Base-by-base conservation (phyloP, 2,329 filamentous ascomycete species). In the Fusarium sp. region DNA sequence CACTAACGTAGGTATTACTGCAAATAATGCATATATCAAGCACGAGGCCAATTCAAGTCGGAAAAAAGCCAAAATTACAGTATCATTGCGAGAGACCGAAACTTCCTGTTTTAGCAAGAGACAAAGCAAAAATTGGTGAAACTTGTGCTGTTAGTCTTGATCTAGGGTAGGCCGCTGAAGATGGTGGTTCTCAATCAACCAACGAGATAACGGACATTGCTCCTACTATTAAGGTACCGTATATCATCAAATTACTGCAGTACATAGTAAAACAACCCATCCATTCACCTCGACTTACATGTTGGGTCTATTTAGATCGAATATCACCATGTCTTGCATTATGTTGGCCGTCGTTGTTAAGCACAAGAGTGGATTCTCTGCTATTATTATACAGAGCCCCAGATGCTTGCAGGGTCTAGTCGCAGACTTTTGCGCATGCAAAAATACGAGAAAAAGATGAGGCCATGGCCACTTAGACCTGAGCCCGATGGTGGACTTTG, bases 371-470 rank as follows among this genome's bases (percentile, higher is more conserved):
- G 66, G 66, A 31, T 55, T 46, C 17, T 48, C 42, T 63, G 44
- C 66, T 69, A 69, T 70, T 67, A 49, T 69, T 69, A 69, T 58
- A 54, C 43, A 24, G 11, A 53, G 63, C 43, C 63, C 60, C 48
- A 56, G 49, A 20, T 31, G 24, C 26, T 28, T 53, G 52, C 66
- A 67, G 56, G 66, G 66, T 54, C 52, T 38, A 63, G 36, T 17
- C 20, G 11, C 45, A 38, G 56, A 45, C 33, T 39, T 48, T 42
- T n/a, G 36, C 38, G 38, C 46, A 58, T 69, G 57, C 61, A 43
- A 63, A 53, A 67, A 70, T 70, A 69, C 66, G 66, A 69, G 66
- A 53, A 11, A 22, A 45, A 28, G 14, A 46, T 44, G 38, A 43
- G 55, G 42, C 49, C 55, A 54, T 40, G 57, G n/a, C 18, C 51